Evolutionary conservation across 2,329 filamentous ascomycete genomes (phyloP).

Genomic region (Aspergillus brunneoviolaceus): DNA sequence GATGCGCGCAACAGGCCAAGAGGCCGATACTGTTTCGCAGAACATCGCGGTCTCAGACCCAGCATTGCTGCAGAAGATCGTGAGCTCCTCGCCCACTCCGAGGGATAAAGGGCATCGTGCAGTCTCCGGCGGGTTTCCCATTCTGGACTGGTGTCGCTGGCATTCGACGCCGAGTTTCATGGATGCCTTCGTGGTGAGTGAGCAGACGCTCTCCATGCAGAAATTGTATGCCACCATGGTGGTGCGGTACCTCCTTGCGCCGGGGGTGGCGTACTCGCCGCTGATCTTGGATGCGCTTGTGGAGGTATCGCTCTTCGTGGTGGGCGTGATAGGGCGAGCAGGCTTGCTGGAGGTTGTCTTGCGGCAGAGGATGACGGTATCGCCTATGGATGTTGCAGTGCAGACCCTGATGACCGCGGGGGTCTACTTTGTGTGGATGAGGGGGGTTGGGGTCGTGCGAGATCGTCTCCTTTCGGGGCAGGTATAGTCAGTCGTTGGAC

Average conservation of each 20-base stretch:
- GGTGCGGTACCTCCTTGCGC: not conserved
- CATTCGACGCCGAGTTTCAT: not conserved
- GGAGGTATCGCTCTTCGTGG: too few relatives aligned
- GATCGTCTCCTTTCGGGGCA: too few relatives aligned
- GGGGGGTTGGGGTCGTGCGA: too few relatives aligned
- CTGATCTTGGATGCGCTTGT: not conserved
- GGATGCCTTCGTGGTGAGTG: not conserved
- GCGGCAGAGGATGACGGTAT: too few relatives aligned
- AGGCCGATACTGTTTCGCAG: slow-evolving; percentile 1
- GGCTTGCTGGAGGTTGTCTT: too few relatives aligned
- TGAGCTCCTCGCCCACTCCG: not conserved
- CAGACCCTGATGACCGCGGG: too few relatives aligned
- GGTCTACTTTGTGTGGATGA: too few relatives aligned
- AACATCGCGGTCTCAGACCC: slow-evolving; percentile 5
- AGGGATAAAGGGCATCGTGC: not conserved
- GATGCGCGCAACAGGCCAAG: not conserved
- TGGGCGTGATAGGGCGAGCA: too few relatives aligned
- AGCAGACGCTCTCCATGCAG: too few relatives aligned
- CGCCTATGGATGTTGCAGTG: too few relatives aligned
- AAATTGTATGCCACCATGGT: not conserved
- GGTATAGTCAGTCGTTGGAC: too few relatives aligned
- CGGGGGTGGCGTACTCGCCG: not conserved
- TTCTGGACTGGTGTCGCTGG: not conserved
- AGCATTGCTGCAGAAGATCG: not conserved
- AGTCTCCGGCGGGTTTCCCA: too few relatives aligned